Evolutionary conservation across 2,329 filamentous ascomycete species (phyloP).

Genomic region (Domatiomyces globalis): DNA sequence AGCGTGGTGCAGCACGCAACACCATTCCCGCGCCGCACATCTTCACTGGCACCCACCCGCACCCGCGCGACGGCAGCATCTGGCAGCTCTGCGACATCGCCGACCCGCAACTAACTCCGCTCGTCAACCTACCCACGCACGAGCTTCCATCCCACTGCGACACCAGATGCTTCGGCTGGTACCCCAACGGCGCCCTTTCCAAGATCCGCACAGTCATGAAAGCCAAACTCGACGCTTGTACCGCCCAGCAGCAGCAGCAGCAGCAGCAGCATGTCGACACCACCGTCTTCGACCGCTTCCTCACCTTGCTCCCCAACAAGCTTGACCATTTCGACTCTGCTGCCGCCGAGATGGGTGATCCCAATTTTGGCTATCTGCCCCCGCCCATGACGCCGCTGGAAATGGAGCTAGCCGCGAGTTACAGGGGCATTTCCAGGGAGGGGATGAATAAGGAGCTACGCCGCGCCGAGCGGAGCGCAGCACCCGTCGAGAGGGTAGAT

Average conservation of each 20-base stretch:
- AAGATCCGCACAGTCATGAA: slow-evolving; percentile 32
- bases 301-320: neutral
- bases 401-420: neutral
- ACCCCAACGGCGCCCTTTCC: slow-evolving; percentile 61
- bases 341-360: neutral
- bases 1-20: slow-evolving; percentile 1
- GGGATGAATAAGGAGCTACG: neutral
- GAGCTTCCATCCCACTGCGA: slow-evolving; percentile 47
- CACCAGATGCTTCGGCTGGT: slow-evolving; percentile 62
- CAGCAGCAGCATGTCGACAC: neutral
- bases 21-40: slow-evolving; percentile 41
- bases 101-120: slow-evolving; percentile 54
- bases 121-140: slow-evolving; percentile 41
- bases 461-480: neutral
- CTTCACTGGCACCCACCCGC: slow-evolving; percentile 60
- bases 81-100: slow-evolving; percentile 92
- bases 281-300: neutral
- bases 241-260: neutral
- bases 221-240: neutral
- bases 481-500: neutral
- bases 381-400: neutral
- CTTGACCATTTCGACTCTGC: neutral
- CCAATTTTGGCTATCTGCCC: neutral
- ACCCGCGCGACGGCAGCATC: slow-evolving; percentile 68
- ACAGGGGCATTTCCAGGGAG: neutral